Evolutionary conservation across 2,329 filamentous ascomycete genomes (phyloP), one percentile per base, ranked within the genome.

Genomic region (Pyrenochaeta sp.): DNA sequence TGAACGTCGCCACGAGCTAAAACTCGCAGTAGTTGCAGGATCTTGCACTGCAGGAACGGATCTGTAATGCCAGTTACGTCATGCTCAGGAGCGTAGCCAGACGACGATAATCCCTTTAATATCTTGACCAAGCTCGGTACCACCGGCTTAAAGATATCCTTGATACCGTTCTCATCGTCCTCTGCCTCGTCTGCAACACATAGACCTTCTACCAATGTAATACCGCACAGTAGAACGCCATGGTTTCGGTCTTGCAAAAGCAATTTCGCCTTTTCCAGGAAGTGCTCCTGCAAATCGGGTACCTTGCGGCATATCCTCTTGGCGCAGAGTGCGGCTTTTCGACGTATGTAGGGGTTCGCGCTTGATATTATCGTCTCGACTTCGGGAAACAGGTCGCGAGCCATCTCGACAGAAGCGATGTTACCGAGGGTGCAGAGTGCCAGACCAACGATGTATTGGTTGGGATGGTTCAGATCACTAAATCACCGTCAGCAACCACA

Each of bases 261-360:
- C 28, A 92, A 85, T 61, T 95, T 91, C 15, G 94, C 91, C 78
- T 98, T 98, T 60, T 99, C 95, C 56, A 97, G 77, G 74, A 99
- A 99, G 79, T 99, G 93, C 77, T 99, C 96, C 78, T 97, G 92
- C 52, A 99, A 82, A 77, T 99, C 95, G 5, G 96, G 95, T 10
- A 99, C 95, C 79, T 99, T 99, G 71, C 93, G 90, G 81, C 93
- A 97, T 84, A 99, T 97, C 66, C 93, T 88, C 95, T 99, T 99
- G 50, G 95, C 95, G 80, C 95, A 99, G n/a, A 99, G 85, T 3
- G 95, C 95, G 19, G 95, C 95, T 83, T 99, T 99, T 69, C 95
- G 88, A 69, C 95, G 88, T 75, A 99, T 97, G 77, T 99, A 99
- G n/a, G 95, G 95, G 77, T 99, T 99, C 52, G 93, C 90, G 48